Base-by-base conservation (phyloP, 176 grass and related monocot genomes). In the Miscanthus lutarioriparius region DNA sequence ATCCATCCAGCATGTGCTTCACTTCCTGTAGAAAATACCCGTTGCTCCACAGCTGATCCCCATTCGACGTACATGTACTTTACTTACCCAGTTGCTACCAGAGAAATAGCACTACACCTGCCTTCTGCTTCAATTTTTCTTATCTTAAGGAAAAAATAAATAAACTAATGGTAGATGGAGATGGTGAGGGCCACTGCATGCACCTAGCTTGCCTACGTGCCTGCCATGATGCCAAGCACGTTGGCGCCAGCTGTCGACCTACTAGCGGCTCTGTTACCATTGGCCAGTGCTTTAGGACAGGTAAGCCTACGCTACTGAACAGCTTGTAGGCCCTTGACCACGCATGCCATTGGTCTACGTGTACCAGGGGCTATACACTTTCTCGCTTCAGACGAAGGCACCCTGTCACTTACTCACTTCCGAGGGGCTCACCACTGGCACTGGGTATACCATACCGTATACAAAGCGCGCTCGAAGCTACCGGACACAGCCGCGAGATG, bases 241-340 rank as follows among this genome's bases (percentile, higher is more conserved):
- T 62, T 63, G 38, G 53, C 64, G 28, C 74, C 77, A 81, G 82
- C 64, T 81, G 51, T 62, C 64, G 2, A 35, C 38, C 49, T 4
- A 48, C 48, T 28, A 70, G 11, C n/a, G 39, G 49, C 10, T 30
- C 3, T 75, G 36, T 43, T 76, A 15, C 19, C 44, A 37, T 79
- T 47, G 11, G 69, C 66, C 41, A 56, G 35, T 33, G 23, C 67
- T 63, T 63, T 25, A 28, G 6, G 28, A 78, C 80, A 79, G 54
- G 65, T 83, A 65, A 78, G 67, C 86, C 80, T 88, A 88, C 69
- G 70, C 69, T 30, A 54, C 35, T 43, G 25, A 72, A 59, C 80
- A 19, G 2, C 51, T 11, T 10, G 16, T 33, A 36, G 63, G 16
- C 7, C 10, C 51, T 32, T 45, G 38, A 64, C 70, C 69, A 1